Conservation (phyloP, 768 basidiomycete species). For the Tylopilus plumbeoviolaceoides region DNA sequence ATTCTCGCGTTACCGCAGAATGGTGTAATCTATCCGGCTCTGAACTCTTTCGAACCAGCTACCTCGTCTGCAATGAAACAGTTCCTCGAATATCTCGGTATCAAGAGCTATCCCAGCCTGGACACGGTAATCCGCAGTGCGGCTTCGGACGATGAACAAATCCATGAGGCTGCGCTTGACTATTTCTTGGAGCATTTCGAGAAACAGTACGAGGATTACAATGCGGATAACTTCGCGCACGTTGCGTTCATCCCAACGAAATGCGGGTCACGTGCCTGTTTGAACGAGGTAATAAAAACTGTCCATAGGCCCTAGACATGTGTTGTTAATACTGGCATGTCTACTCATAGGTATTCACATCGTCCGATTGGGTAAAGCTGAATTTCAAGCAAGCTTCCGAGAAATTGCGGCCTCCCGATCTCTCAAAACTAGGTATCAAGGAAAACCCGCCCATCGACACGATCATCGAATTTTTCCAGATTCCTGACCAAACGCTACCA, state of each 20-base stretch:
- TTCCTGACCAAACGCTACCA: too few relatives aligned
- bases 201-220: slow-evolving; percentile 5
- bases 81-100: slow-evolving; percentile 3
- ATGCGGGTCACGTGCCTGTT: not conserved
- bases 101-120: slow-evolving; percentile 1
- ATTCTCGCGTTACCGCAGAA: too few relatives aligned
- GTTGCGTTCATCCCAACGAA: slow-evolving; percentile 16
- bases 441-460: slow-evolving; percentile 2
- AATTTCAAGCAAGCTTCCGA: slow-evolving; percentile 8
- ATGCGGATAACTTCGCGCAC: slow-evolving; percentile 3
- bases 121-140: slow-evolving; percentile 4
- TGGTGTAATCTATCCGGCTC: too few relatives aligned
- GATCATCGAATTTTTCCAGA: not conserved
- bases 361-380: slow-evolving; percentile 3
- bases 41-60: too few relatives aligned
- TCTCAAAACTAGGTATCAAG: slow-evolving; percentile 10
- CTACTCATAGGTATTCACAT: slow-evolving; percentile 8
- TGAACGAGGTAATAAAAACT: slow-evolving; percentile 3
- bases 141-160: not conserved
- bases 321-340: not conserved
- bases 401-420: not conserved
- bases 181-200: slow-evolving; percentile 11
- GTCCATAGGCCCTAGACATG: too few relatives aligned
- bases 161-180: slow-evolving; percentile 4
- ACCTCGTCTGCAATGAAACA: not conserved